phyloP scores from a whole-genome alignment of 2,329 filamentous ascomycete genomes.

The Beauveria sp. region DNA sequence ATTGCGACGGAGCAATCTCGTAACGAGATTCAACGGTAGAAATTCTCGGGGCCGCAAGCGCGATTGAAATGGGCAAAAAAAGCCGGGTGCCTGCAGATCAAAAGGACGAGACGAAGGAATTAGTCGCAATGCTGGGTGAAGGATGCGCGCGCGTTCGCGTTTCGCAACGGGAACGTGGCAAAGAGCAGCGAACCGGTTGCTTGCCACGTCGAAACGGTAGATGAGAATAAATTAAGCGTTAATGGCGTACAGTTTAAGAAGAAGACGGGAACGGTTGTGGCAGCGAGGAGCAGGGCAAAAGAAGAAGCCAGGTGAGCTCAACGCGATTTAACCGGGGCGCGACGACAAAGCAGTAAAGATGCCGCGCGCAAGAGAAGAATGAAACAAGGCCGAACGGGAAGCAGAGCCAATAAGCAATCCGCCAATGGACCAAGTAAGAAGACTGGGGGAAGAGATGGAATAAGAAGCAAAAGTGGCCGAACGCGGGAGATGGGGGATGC shows the following conservation, averaged over 20 bases:
- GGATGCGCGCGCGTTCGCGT: neutral
- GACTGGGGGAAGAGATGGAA: slow-evolving; percentile 6
- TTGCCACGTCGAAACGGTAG: neutral
- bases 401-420: neutral
- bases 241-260: neutral
- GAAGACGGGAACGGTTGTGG: neutral
- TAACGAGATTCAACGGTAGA: neutral
- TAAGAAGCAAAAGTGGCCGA: slow-evolving; percentile 9
- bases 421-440: neutral
- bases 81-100: slow-evolving; percentile 1
- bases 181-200: neutral
- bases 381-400: neutral
- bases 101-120: neutral
- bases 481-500: slow-evolving; percentile 5
- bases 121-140: neutral
- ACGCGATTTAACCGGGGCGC: slow-evolving; percentile 5
- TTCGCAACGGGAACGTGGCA: neutral
- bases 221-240: neutral
- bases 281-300: neutral
- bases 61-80: neutral
- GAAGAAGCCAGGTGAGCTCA: neutral
- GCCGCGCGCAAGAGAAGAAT: neutral
- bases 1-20: neutral
- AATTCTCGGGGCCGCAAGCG: neutral
- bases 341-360: neutral